Conservation (phyloP, 768 basidiomycete genomes). For the Hebeloma cylindrosporum region DNA sequence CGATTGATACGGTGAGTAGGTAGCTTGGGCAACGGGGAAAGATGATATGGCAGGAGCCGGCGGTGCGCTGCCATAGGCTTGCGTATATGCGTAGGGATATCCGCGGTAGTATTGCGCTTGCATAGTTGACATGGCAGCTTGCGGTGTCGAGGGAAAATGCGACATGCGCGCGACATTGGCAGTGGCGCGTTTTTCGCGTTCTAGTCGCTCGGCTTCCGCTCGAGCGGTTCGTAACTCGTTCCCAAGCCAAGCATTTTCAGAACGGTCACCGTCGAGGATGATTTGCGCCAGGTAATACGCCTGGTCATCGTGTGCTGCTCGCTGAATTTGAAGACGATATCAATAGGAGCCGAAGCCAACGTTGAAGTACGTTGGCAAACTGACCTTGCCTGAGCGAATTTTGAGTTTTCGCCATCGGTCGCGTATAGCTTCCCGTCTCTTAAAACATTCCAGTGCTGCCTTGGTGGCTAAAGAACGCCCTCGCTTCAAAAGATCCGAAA, state of each 20-base stretch:
- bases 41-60: conserved; percentile 36
- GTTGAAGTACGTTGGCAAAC: conserved; percentile 17
- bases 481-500: neutral
- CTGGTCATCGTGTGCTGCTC: conserved; percentile 60
- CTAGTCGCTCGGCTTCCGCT: conserved; percentile 63
- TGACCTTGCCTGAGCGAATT: conserved; percentile 57
- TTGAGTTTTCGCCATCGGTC: conserved; percentile 57
- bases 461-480: conserved; percentile 54
- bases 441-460: conserved; percentile 67
- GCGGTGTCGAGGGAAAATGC: conserved; percentile 35
- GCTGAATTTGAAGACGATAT: conserved; percentile 38
- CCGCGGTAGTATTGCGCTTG: conserved; percentile 61
- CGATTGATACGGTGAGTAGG: conserved; percentile 36
- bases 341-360: neutral
- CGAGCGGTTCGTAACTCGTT: conserved; percentile 63
- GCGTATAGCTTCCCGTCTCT: conserved; percentile 53
- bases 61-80: conserved; percentile 47
- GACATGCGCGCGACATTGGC: conserved; percentile 43
- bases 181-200: conserved; percentile 64
- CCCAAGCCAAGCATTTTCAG: conserved; percentile 55
- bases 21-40: conserved; percentile 24
- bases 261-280: conserved; percentile 64
- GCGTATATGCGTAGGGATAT: conserved; percentile 66
- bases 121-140: conserved; percentile 30
- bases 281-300: conserved; percentile 62